These are phyloP conservation scores for Pseudogymnoascus verrucosus DNA, from an alignment of 2,329 filamentous ascomycete species.

Conservation along the genomic window DNA sequence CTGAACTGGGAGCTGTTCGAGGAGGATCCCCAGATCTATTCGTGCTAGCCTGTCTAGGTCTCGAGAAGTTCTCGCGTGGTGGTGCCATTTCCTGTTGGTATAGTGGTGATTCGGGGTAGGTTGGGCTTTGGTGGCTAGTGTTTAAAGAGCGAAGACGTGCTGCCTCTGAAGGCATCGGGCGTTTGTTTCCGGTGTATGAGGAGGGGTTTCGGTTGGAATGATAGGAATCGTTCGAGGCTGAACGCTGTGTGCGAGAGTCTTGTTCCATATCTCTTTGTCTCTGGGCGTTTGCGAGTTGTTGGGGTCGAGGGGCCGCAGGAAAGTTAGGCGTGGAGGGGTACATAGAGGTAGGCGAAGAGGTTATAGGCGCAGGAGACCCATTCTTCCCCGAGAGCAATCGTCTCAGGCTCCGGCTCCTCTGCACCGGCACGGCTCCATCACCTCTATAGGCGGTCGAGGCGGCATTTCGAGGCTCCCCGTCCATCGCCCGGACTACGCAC, in stretches of 20 bases:
- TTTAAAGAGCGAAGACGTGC: slow-evolving; percentile 26
- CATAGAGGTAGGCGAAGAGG: not conserved
- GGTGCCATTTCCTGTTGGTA: slow-evolving; percentile 16
- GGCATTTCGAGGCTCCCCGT: slow-evolving; percentile 6
- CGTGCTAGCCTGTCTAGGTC: slow-evolving; percentile 23
- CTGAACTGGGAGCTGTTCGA: slow-evolving; percentile 17
- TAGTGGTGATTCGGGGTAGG: slow-evolving; percentile 19
- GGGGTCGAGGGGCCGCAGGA: not conserved
- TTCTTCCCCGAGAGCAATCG: not conserved
- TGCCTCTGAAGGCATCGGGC: slow-evolving; percentile 23
- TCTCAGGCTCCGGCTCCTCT: slow-evolving; percentile 1
- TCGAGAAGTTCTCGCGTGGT: slow-evolving; percentile 23
- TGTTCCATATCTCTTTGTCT: slow-evolving; percentile 6
- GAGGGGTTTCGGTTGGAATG: not conserved
- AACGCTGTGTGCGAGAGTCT: not conserved
- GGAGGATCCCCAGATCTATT: slow-evolving; percentile 23
- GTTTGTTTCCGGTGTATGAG: not conserved
- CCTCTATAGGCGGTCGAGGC: slow-evolving; percentile 3
- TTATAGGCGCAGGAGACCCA: not conserved
- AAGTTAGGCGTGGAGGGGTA: not conserved
- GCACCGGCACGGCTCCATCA: slow-evolving; percentile 2
- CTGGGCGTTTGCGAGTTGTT: not conserved
- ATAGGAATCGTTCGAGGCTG: slow-evolving; percentile 2
- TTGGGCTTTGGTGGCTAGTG: slow-evolving; percentile 23
- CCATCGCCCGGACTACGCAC: not conserved